Evolutionary conservation across 2,329 filamentous ascomycete genomes (phyloP).

Genomic region (Pestalotiopsis sp.): DNA sequence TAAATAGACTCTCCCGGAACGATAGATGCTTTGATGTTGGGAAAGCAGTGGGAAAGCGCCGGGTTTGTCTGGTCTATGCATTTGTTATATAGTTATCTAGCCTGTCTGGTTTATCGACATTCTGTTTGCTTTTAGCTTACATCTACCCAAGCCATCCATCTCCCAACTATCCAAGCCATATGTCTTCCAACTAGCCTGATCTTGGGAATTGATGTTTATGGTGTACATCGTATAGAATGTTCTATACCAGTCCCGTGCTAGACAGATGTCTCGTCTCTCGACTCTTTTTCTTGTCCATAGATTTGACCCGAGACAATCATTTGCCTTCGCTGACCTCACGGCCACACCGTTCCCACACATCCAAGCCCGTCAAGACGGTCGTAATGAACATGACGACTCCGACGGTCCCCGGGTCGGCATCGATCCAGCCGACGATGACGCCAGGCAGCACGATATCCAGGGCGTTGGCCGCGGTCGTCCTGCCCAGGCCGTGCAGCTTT

Average conservation of each 20-base stretch:
- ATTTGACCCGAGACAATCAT: not conserved
- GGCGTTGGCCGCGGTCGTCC: slow-evolving; percentile 56
- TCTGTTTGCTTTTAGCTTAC: not conserved
- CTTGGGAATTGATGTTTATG: too few relatives aligned
- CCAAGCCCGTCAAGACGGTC: slow-evolving; percentile 61
- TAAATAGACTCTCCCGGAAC: not conserved
- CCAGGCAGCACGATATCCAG: slow-evolving; percentile 68
- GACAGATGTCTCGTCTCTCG: too few relatives aligned
- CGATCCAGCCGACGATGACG: slow-evolving; percentile 61
- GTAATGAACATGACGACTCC: slow-evolving; percentile 63
- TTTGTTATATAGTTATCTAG: not conserved
- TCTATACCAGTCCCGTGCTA: too few relatives aligned
- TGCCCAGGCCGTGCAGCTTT: slow-evolving; percentile 39
- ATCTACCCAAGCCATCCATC: not conserved
- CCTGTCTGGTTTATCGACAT: not conserved
- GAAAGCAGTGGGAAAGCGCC: not conserved
- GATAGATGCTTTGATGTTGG: not conserved
- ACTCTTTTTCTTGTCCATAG: not conserved
- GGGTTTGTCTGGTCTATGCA: not conserved
- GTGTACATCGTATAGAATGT: too few relatives aligned
- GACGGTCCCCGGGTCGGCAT: slow-evolving; percentile 51
- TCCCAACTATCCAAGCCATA: not conserved
- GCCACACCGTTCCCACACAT: slow-evolving; percentile 61
- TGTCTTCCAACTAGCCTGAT: not conserved
- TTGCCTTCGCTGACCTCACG: slow-evolving; percentile 22